A percentile compares a stretch with the other conserved stretches of the same genome.
phyloP scores from a whole-genome alignment of 352 stramenopile species.

The Globisporangium yorkense region DNA sequence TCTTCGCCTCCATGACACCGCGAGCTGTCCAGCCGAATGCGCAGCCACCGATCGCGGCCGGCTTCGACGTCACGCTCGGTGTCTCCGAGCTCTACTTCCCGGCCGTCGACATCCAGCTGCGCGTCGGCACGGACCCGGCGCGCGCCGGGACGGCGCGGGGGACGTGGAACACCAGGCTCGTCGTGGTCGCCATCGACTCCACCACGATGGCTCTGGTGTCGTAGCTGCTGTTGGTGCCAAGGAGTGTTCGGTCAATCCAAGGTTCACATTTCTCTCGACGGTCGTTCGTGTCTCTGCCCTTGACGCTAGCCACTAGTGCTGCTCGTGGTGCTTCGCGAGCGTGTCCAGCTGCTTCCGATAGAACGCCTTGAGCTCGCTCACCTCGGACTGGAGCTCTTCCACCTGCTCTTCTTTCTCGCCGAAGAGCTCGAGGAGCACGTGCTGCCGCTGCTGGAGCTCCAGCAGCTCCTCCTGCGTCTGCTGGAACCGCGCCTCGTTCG shows the following conservation, averaged over 20 bases:
- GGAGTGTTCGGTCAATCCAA: background rate
- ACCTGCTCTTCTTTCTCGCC: slow-evolving; percentile 85
- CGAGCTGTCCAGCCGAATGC: background rate
- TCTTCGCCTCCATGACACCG: background rate
- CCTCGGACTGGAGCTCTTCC: slow-evolving; percentile 72
- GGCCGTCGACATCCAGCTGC: background rate
- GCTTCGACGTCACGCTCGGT: slow-evolving; percentile 7
- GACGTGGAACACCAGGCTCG: slow-evolving; percentile 1
- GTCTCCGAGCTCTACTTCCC: slow-evolving; percentile 10
- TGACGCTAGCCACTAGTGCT: slow-evolving; percentile 13
- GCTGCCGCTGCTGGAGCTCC: slow-evolving; percentile 67
- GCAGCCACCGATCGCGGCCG: background rate
- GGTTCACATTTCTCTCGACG: background rate
- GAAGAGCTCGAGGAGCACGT: slow-evolving; percentile 78
- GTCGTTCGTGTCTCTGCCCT: slow-evolving; percentile 6
- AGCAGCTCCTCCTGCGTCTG: slow-evolving; percentile 43
- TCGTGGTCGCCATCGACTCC: background rate
- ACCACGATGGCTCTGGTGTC: background rate
- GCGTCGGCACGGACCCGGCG: background rate
- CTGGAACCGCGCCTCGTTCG: slow-evolving; percentile 37
- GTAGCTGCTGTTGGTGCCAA: background rate
- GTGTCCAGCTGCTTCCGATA: slow-evolving; percentile 76
- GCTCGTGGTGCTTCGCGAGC: slow-evolving; percentile 43
- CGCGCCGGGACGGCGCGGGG: background rate
- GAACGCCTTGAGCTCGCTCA: slow-evolving; percentile 72